Evolutionary conservation across 2,329 filamentous ascomycete genomes (phyloP).

Genomic region (Taxawa tesnikishii): DNA sequence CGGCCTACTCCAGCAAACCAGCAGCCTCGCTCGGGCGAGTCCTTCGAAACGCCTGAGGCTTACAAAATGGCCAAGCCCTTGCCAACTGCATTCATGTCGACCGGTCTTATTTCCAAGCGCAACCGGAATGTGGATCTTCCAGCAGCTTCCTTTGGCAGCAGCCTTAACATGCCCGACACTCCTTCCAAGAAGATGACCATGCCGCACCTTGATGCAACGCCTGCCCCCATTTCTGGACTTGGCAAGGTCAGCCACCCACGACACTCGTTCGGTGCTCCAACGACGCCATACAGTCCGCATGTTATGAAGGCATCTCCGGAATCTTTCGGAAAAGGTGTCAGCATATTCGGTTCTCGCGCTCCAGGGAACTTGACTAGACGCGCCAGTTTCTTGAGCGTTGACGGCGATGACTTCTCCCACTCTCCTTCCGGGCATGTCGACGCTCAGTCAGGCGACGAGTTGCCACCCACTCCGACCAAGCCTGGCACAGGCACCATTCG

Average conservation of each 20-base stretch:
- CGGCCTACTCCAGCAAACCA: constrained; percentile 33
- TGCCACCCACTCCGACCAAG: constrained; percentile 93
- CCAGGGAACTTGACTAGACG: constrained; percentile 40
- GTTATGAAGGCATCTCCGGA: constrained; percentile 50
- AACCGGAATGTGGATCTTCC: constrained; percentile 63
- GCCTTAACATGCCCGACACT: constrained; percentile 76
- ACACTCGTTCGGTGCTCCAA: constrained; percentile 66
- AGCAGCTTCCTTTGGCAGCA: constrained; percentile 34
- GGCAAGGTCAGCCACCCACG: constrained; percentile 51
- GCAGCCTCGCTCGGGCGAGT: constrained; percentile 34
- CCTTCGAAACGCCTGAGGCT: constrained; percentile 61
- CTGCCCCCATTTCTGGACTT: constrained; percentile 42
- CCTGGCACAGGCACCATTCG: constrained; percentile 30
- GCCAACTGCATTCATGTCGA: constrained; percentile 82
- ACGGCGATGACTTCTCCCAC: constrained; percentile 59
- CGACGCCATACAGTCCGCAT: constrained; percentile 64
- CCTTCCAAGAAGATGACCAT: constrained; percentile 85
- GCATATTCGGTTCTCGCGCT: constrained; percentile 48
- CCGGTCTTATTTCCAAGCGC: constrained; percentile 88
- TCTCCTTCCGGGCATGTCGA: constrained; percentile 44
- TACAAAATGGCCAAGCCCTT: constrained; percentile 69
- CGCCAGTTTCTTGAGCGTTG: constrained; percentile 68
- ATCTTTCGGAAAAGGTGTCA: constrained; percentile 52
- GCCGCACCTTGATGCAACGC: constrained; percentile 46
- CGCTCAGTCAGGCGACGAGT: constrained; percentile 54